Conservation (phyloP, 169 alveolate species). For the Eimeria maxima region DNA sequence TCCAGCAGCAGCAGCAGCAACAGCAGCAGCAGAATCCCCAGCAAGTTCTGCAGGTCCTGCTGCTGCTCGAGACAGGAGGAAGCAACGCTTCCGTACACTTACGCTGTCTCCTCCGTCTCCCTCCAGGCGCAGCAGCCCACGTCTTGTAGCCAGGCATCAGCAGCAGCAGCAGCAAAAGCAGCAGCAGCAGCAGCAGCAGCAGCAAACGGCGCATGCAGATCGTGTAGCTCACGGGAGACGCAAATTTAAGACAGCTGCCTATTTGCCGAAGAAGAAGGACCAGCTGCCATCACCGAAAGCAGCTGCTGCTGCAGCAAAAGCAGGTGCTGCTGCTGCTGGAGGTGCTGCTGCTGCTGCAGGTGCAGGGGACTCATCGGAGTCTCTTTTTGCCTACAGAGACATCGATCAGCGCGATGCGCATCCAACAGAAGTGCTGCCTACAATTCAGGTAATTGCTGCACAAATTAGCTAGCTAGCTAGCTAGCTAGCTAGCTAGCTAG, state of each 20-base stretch:
- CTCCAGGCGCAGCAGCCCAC: constrained; percentile 16
- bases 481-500: constrained; percentile 15
- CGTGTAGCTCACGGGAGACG: constrained; percentile 31
- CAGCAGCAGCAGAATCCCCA: background rate
- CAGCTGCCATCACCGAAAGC: background rate
- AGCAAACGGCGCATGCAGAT: constrained; percentile 26
- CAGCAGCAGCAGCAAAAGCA: constrained; percentile 47
- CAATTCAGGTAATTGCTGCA: background rate
- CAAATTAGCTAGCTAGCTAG: background rate
- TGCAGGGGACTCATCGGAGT: background rate
- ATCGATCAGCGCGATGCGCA: background rate
- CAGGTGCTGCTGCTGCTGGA: background rate
- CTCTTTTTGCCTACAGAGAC: constrained; percentile 6
- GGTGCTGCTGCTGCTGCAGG: constrained; percentile 11
- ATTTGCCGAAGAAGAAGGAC: background rate
- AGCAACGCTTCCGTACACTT: background rate
- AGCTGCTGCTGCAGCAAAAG: background rate
- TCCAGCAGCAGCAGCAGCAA: background rate
- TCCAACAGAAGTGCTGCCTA: constrained; percentile 31
- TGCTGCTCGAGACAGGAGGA: background rate
- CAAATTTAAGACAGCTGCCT: constrained; percentile 35
- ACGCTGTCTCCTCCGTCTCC: background rate
- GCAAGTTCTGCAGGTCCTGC: background rate
- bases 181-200: constrained; percentile 63
- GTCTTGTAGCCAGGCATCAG: background rate